Evolutionary conservation across 345 rosid genomes (phyloP), one percentile per base, ranked within the genome.

Genomic region (Sisymbrium altissimum): DNA sequence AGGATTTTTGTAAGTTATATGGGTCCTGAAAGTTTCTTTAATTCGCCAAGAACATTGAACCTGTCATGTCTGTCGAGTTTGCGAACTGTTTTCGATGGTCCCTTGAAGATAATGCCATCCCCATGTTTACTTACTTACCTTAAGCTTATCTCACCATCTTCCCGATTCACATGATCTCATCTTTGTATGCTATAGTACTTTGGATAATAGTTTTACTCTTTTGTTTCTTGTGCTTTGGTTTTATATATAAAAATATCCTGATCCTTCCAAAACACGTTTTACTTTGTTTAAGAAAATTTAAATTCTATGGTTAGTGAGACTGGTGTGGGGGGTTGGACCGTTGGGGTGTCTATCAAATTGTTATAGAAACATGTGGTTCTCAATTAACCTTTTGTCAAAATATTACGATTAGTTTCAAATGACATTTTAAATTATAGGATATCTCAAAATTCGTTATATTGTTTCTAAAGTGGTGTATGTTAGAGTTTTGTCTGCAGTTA

Each of bases 21-120:
- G 80, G 71, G 80, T 63, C 66, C n/a, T 63, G 23, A 49, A 56
- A 38, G 48, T 15, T 77, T 64, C 23, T 64, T 43, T 64, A 30
- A 63, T 45, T 18, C n/a, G n/a, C 50, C 53, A 55, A 66, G 72
- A 77, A 63, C 76, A 56, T 21, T 71, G 80, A 70, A 77, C 72
- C 72, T 70, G 71, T 54, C 75, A 53, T 53, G 18, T 76, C 35
- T 60, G 41, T 45, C 19, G 45, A 50, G 73, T 74, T 74, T 68
- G 13, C 40, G 7, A 55, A 62, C 59, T 76, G 60, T 55, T 27
- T 46, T 4, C 23, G 27, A 39, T 43, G 29, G 60, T 59, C 64
- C 69, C 55, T 68, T 15, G 6, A 18, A 32, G 50, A 64, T 43
- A 15, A 68, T 50, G 62, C 17, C 27, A 30, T 60, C 27, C 9